These are phyloP conservation scores for Geotrichum histeridarum DNA, from an alignment of 1,139 yeast species.

Conservation along the genomic window DNA sequence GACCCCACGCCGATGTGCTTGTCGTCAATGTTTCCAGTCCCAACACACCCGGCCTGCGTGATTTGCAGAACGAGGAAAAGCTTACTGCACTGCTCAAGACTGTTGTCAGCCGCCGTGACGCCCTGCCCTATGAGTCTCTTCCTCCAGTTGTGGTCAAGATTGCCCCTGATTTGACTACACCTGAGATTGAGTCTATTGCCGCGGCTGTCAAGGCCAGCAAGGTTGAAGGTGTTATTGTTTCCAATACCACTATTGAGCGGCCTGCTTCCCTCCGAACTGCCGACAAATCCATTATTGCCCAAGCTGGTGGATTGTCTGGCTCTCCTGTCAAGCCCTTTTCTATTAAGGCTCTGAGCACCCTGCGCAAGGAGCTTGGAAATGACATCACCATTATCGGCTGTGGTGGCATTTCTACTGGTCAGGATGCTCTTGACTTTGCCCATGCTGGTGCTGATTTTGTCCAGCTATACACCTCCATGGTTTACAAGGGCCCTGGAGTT, in stretches of 20 bases:
- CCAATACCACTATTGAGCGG: slow-evolving; percentile 86
- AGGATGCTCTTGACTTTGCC: slow-evolving; percentile 87
- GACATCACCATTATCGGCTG: slow-evolving; percentile 79
- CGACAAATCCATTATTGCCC: slow-evolving; percentile 42
- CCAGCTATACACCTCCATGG: slow-evolving; percentile 83
- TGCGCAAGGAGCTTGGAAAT: slow-evolving; percentile 72
- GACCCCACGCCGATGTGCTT: slow-evolving; percentile 80
- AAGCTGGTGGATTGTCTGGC: slow-evolving; percentile 89
- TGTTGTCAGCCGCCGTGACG: slow-evolving; percentile 39
- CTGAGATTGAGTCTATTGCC: slow-evolving; percentile 80
- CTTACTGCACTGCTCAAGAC: slow-evolving; percentile 59
- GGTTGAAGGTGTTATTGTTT: slow-evolving; percentile 86
- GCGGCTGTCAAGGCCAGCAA: slow-evolving; percentile 68
- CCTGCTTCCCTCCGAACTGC: slow-evolving; percentile 54
- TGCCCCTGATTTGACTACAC: slow-evolving; percentile 85
- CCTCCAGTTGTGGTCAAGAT: slow-evolving; percentile 80
- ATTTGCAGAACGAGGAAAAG: slow-evolving; percentile 72
- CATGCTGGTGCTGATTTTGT: slow-evolving; percentile 89
- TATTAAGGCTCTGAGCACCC: slow-evolving; percentile 59
- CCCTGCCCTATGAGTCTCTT: slow-evolving; percentile 26
- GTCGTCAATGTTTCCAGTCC: slow-evolving; percentile 95
- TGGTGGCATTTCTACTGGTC: slow-evolving; percentile 83
- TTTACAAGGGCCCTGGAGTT: slow-evolving; percentile 88
- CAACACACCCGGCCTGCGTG: slow-evolving; percentile 90
- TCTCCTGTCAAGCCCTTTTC: slow-evolving; percentile 82